phyloP scores from a whole-genome alignment of 352 stramenopile genomes.

The Achlya hypogyna region DNA sequence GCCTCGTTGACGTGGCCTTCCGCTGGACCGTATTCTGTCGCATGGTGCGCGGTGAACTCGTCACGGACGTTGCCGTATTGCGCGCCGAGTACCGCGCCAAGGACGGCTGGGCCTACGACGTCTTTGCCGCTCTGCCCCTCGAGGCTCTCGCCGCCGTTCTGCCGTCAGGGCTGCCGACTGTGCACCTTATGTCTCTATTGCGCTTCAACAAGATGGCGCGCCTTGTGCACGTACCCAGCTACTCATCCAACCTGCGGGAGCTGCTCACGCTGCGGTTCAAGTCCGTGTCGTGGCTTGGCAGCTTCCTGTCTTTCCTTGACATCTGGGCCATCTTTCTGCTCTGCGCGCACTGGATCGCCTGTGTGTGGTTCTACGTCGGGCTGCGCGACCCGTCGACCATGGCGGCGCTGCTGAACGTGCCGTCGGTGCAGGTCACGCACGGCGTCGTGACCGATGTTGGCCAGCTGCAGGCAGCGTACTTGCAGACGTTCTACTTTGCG shows the following conservation, averaged over 20 bases:
- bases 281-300: slow-evolving; percentile 8
- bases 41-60: slow-evolving; percentile 30
- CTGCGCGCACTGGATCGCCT: slow-evolving; percentile 58
- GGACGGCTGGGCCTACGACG: slow-evolving; percentile 27
- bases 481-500: slow-evolving; percentile 74
- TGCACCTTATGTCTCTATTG: not conserved
- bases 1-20: slow-evolving; percentile 46
- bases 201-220: slow-evolving; percentile 16
- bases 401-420: not conserved
- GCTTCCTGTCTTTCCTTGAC: slow-evolving; percentile 8
- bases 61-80: slow-evolving; percentile 31
- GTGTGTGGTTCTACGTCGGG: slow-evolving; percentile 46
- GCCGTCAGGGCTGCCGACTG: slow-evolving; percentile 14
- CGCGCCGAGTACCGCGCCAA: slow-evolving; percentile 28
- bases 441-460: not conserved
- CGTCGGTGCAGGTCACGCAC: not conserved
- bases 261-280: slow-evolving; percentile 13
- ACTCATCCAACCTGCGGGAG: slow-evolving; percentile 4
- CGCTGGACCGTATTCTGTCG: slow-evolving; percentile 50
- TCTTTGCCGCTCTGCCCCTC: slow-evolving; percentile 26
- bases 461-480: slow-evolving; percentile 27
- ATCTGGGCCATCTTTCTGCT: slow-evolving; percentile 33
- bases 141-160: slow-evolving; percentile 32
- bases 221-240: not conserved
- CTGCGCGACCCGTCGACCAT: slow-evolving; percentile 7